phyloP scores from a whole-genome alignment of 352 stramenopile species.

The Phytophthora vignae region DNA sequence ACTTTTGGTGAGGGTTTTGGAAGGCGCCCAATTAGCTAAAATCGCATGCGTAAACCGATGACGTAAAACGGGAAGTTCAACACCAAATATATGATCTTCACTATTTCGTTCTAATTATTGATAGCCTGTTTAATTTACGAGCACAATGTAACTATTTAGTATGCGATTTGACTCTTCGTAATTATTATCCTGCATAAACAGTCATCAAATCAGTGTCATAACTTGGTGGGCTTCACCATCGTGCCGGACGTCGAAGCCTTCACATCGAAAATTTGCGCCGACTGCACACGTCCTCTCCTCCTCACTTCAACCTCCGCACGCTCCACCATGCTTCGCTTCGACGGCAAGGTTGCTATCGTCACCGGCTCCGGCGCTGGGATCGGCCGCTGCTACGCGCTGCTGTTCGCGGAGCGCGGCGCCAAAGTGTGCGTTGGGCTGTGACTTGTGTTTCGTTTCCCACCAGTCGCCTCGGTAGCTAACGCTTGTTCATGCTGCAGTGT shows the following conservation, averaged over 20 bases:
- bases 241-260: conserved; percentile 1
- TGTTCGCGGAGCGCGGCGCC: conserved; percentile 77
- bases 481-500: conserved; percentile 45
- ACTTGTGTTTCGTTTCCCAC: not conserved
- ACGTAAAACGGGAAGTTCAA: conserved; percentile 40
- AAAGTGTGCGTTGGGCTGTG: conserved; percentile 72
- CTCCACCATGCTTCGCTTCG: conserved; percentile 69
- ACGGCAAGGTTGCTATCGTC: conserved; percentile 81
- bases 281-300: conserved; percentile 14
- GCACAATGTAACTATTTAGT: not conserved
- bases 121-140: not conserved
- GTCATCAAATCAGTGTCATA: not conserved
- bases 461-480: conserved; percentile 4
- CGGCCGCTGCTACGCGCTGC: conserved; percentile 76
- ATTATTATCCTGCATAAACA: not conserved
- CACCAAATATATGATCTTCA: not conserved
- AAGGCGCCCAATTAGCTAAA: not conserved
- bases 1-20: too few species aligned
- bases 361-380: conserved; percentile 80
- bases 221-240: not conserved
- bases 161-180: not conserved
- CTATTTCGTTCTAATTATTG: not conserved
- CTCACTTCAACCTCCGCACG: conserved; percentile 3
- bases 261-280: conserved; percentile 32
- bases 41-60: conserved; percentile 33